phyloP scores from a whole-genome alignment of 306 rosid genomes.

The Astragalus glycyphyllos region DNA sequence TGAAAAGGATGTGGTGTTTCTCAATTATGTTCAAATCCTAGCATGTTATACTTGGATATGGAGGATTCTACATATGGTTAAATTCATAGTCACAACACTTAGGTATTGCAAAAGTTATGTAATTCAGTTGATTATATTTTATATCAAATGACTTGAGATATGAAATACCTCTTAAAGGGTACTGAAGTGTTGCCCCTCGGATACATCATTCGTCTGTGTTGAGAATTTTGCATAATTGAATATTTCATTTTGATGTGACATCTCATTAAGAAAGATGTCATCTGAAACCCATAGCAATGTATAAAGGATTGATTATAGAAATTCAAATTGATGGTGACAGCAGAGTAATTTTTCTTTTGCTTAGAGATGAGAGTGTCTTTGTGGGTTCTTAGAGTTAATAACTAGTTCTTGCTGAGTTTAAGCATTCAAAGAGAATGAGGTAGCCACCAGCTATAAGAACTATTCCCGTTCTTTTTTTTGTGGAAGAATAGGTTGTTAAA shows the following conservation, averaged over 20 bases:
- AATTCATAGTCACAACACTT: background rate
- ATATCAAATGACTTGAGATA: slow-evolving; percentile 14
- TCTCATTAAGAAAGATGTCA: slow-evolving; percentile 20
- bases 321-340: slow-evolving; percentile 32
- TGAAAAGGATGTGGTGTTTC: slow-evolving; percentile 18
- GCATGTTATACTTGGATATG: slow-evolving; percentile 30
- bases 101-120: slow-evolving; percentile 2
- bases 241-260: slow-evolving; percentile 1
- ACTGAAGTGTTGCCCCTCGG: background rate
- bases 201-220: slow-evolving; percentile 13
- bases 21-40: slow-evolving; percentile 31
- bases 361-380: background rate
- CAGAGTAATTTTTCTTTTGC: background rate
- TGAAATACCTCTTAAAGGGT: background rate
- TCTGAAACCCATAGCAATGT: slow-evolving; percentile 19
- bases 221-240: background rate
- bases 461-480: too few relatives aligned
- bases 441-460: too few relatives aligned
- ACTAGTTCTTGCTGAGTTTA: too few relatives aligned
- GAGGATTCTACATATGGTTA: slow-evolving; percentile 4
- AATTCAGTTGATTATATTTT: background rate
- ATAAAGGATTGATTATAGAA: slow-evolving; percentile 1
- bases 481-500: too few relatives aligned
- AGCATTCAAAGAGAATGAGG: too few relatives aligned
- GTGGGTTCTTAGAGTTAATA: too few relatives aligned